A percentile compares a stretch with the other conserved stretches of the same genome.
Evolutionary conservation across 73 alveolate species (phyloP).

Genomic region (Halteria grandinella): DNA sequence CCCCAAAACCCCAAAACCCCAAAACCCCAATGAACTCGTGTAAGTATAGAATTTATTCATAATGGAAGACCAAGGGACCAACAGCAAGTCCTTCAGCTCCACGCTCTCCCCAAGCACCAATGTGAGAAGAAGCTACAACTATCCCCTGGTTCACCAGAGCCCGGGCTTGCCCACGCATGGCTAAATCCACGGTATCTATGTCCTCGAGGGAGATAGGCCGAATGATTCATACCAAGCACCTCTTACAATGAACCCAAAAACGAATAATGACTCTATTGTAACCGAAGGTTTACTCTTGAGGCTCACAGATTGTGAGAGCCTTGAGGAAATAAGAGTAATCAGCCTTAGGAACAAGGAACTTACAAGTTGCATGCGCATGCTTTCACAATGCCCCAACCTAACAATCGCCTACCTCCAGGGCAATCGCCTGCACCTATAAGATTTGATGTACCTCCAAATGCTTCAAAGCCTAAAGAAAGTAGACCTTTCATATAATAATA

Average conservation of each 20-base stretch:
- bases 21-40: too few relatives aligned
- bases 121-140: too few relatives aligned
- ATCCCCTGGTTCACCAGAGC: conserved; percentile 22
- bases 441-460: neutral
- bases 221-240: neutral
- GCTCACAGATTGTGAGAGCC: conserved; percentile 43
- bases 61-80: conserved; percentile 10
- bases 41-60: conserved; percentile 12
- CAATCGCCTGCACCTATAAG: conserved; percentile 24
- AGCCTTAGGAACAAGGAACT: conserved; percentile 44
- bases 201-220: too few relatives aligned
- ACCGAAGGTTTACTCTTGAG: conserved; percentile 37
- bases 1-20: too few relatives aligned
- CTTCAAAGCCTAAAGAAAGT: conserved; percentile 36
- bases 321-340: conserved; percentile 52
- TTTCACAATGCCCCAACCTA: conserved; percentile 41
- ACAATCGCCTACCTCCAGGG: conserved; percentile 59
- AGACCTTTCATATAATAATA: conserved; percentile 46
- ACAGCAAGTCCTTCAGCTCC: too few relatives aligned
- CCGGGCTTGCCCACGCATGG: conserved; percentile 53
- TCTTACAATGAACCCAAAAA: neutral
- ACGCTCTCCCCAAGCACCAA: too few relatives aligned
- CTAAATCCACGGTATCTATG: too few relatives aligned
- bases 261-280: conserved; percentile 17
- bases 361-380: conserved; percentile 3